Base-by-base conservation (phyloP, 1,284 basidiomycete species). In the Apiotrichum akiyoshidainum region DNA sequence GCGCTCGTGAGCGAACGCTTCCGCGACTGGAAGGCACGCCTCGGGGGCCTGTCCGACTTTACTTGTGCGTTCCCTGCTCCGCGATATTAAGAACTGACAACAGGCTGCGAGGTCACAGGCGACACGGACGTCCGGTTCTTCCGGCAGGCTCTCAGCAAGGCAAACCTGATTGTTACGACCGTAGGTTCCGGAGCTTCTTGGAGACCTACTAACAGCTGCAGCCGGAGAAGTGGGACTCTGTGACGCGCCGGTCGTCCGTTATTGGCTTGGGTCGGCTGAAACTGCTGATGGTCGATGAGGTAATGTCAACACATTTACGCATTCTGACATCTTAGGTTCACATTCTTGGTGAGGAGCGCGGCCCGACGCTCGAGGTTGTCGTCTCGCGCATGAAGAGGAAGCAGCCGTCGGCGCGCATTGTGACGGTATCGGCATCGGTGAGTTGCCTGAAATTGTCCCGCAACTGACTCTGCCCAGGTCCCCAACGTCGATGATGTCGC, bases 151-250 rank as follows among this genome's bases (percentile, higher is more conserved):
- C 50, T 70, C 0, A 86, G 84, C 67, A 81, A 82, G 55, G 85
- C 89, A 0, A 83, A 85, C 19, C 83, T 97, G 50, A 91, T 96
- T 57, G 83, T 93, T 46, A 90, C 89, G 3, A 92, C 90, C 47
- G 88, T 88, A 68, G 75, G 78, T 54, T 40, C 14, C 39, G 2
- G 26, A 54, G n/a, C 21, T n/a, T n/a, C n/a, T n/a, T n/a, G 13
- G 5, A 10, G n/a, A 8, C 22, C 17, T 41, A 11, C 54, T 63
- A 34, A 58, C 35, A 40, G 3, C 21, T 13, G 19, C 63, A 94
- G 86, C 91, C 90, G 0, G 95, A 97, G 76, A 97, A 97, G 76
- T 93, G 90, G 88, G 93, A 96, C 66, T 89, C 89, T 45, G 78
- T 96, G 50, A 95, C 92, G 2, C 83, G 92, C 34, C 87, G 26